Percentiles rank a stretch among this genome's conserved stretches.
Conservation (phyloP, 148 eudicot species). For the Vaccinium darrowii region DNA sequence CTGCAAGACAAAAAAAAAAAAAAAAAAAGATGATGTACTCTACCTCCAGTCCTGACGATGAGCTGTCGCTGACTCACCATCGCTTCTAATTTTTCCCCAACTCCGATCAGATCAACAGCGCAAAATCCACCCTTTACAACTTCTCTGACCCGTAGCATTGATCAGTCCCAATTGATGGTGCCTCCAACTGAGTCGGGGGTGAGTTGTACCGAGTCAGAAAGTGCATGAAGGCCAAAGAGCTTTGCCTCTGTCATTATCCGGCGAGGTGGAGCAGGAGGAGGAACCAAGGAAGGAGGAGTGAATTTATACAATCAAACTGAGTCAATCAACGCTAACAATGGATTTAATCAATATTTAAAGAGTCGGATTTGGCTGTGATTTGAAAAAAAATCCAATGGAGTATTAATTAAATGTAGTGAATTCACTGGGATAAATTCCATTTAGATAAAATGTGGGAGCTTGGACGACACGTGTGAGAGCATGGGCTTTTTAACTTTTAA, state of each 20-base stretch:
- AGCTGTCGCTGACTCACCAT: no score
- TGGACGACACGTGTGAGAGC: no score
- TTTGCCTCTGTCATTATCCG: slow-evolving; percentile 58
- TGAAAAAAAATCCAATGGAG: not conserved
- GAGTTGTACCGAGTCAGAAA: not conserved
- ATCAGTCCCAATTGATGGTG: not conserved
- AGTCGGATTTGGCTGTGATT: not conserved
- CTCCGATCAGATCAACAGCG: no score
- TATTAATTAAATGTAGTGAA: not conserved
- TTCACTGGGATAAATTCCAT: not conserved
- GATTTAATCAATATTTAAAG: not conserved
- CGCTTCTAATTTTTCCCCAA: no score
- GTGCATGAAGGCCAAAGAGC: slow-evolving; percentile 50
- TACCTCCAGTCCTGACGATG: no score
- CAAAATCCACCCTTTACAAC: no score
- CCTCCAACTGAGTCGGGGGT: not conserved
- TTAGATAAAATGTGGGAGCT: not conserved
- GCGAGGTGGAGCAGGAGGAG: slow-evolving; percentile 47
- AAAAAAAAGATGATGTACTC: no score
- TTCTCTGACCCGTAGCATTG: not conserved
- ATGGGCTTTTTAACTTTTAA: no score
- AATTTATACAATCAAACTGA: slow-evolving; percentile 22
- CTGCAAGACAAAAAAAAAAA: no score
- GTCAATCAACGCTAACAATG: no score
- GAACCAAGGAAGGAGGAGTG: no score